These are phyloP conservation scores for Dipteronia dyeriana DNA, from an alignment of 345 rosid species.

Conservation along the genomic window DNA sequence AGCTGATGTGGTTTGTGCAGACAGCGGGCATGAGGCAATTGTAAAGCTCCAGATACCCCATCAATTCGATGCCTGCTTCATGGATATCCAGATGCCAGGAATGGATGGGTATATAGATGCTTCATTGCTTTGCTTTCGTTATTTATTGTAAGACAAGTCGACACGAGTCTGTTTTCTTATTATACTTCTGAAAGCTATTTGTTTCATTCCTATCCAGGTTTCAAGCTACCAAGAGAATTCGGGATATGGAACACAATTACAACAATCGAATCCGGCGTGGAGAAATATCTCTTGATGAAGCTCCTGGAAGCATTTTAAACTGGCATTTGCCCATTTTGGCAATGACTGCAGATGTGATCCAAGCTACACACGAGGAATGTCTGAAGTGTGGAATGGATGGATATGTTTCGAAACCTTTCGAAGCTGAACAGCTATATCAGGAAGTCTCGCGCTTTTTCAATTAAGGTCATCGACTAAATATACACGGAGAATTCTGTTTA, in stretches of 20 bases:
- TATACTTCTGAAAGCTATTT: not conserved
- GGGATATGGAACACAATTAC: constrained; percentile 53
- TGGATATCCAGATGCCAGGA: constrained; percentile 99
- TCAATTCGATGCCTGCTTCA: constrained; percentile 90
- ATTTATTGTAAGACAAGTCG: no score
- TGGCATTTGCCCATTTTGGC: constrained; percentile 79
- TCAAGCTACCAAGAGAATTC: constrained; percentile 74
- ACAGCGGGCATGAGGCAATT: constrained; percentile 69
- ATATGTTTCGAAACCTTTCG: constrained; percentile 92
- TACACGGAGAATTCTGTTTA: constrained; percentile 19
- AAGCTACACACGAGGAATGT: constrained; percentile 82
- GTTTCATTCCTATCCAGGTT: constrained; percentile 46
- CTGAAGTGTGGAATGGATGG: constrained; percentile 75
- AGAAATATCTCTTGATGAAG: constrained; percentile 42
- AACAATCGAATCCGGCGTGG: constrained; percentile 36
- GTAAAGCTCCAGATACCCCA: constrained; percentile 72
- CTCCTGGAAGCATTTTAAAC: constrained; percentile 32
- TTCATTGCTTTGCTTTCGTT: constrained; percentile 1
- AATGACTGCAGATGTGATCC: constrained; percentile 97
- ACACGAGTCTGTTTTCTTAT: not conserved
- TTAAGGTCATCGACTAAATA: constrained; percentile 22
- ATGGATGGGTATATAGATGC: constrained; percentile 81
- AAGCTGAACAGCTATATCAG: constrained; percentile 75
- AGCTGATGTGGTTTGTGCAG: constrained; percentile 80
- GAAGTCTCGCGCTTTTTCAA: constrained; percentile 77